A percentile compares a stretch with the other conserved stretches of the same genome.
These are phyloP conservation scores for Zasmidium citrigriseum DNA, from an alignment of 2,329 filamentous ascomycete species.

Conservation along the genomic window DNA sequence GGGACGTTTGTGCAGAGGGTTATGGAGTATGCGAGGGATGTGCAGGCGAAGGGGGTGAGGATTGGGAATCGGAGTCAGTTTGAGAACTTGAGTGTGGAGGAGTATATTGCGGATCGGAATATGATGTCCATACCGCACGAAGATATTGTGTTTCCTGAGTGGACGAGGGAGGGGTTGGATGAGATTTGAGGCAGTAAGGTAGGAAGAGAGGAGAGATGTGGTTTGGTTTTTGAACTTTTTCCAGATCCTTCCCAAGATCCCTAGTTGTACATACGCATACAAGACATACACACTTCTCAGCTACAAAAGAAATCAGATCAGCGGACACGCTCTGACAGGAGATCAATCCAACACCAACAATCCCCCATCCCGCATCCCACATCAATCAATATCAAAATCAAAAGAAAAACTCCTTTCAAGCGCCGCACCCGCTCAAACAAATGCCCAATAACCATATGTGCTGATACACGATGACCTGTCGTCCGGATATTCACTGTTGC, in stretches of 20 bases:
- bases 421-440: neutral
- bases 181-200: constrained; percentile 8
- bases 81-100: constrained; percentile 37
- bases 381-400: neutral
- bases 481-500: neutral
- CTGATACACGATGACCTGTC: neutral
- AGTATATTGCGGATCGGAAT: constrained; percentile 40
- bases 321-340: neutral
- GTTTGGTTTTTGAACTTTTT: neutral
- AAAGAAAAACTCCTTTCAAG: neutral
- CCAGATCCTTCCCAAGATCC: neutral
- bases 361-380: neutral
- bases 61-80: constrained; percentile 44
- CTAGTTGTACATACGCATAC: neutral
- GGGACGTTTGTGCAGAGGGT: constrained; percentile 40
- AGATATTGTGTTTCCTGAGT: constrained; percentile 20
- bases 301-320: neutral
- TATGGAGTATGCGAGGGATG: constrained; percentile 40
- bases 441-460: neutral
- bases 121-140: constrained; percentile 20
- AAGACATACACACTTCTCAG: neutral
- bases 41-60: constrained; percentile 41
- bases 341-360: neutral
- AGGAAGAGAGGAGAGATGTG: too few relatives aligned
- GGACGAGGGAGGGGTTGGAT: constrained; percentile 21